phyloP scores from a whole-genome alignment of 768 basidiomycete genomes.

The Paxillus involutus region DNA sequence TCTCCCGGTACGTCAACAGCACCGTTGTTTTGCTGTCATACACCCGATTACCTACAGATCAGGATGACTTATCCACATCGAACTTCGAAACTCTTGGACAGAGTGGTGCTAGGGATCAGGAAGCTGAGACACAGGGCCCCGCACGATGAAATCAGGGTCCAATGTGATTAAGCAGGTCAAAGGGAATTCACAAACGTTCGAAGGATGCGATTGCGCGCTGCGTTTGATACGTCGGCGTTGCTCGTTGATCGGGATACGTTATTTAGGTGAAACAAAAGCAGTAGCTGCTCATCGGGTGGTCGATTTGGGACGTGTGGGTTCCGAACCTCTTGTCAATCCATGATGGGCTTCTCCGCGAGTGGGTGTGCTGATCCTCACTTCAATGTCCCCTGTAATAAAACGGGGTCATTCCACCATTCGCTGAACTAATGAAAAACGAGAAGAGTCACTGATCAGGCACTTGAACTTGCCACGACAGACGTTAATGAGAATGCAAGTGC shows the following conservation, averaged over 20 bases:
- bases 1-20: constrained; percentile 2
- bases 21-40: neutral
- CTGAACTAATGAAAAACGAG: neutral
- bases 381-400: constrained; percentile 5
- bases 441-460: neutral
- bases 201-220: constrained; percentile 9
- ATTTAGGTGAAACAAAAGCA: neutral
- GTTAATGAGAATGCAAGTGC: neutral
- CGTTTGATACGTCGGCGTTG: neutral
- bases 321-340: constrained; percentile 6
- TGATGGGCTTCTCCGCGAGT: neutral
- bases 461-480: neutral
- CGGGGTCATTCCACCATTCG: neutral
- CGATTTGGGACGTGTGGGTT: neutral
- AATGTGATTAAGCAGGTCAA: neutral
- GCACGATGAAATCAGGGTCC: neutral
- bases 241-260: neutral
- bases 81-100: neutral
- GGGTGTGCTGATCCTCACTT: neutral
- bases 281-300: neutral
- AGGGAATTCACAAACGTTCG: constrained; percentile 8
- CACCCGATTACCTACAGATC: neutral
- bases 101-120: neutral
- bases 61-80: constrained; percentile 2
- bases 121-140: neutral